These are phyloP conservation scores for Leucosporidium creatinivorum DNA, from an alignment of 768 basidiomycete genomes.

Conservation along the genomic window DNA sequence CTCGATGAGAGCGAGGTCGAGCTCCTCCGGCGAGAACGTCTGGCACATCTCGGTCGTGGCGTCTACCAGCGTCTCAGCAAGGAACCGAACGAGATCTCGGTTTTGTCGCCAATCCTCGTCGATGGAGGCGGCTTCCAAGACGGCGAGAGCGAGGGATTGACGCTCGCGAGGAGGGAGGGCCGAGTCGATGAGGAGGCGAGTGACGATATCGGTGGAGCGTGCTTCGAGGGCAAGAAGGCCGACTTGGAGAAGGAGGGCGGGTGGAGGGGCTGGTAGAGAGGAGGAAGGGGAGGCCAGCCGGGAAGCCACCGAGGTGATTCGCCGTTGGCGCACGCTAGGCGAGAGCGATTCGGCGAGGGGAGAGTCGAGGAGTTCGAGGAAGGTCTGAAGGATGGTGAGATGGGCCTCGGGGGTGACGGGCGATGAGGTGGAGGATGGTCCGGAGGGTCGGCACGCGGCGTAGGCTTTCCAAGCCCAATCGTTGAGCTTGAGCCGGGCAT, in stretches of 20 bases:
- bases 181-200: no score
- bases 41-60: not conserved
- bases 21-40: not conserved
- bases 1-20: not conserved
- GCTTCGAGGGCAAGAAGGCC: no score
- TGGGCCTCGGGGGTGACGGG: not conserved
- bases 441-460: not conserved
- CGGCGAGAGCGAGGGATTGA: not conserved
- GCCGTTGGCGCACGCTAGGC: no score
- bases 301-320: no score
- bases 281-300: no score
- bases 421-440: not conserved
- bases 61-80: not conserved
- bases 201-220: no score
- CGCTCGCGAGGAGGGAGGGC: no score
- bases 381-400: not conserved
- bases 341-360: no score
- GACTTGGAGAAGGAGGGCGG: no score
- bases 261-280: no score
- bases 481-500: not conserved
- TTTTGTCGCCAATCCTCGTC: not conserved
- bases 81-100: not conserved
- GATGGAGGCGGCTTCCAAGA: not conserved
- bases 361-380: not conserved
- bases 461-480: not conserved